A percentile compares a stretch with the other conserved stretches of the same genome.
Conservation (phyloP, 768 basidiomycete genomes). For the Termitomyces sp. region DNA sequence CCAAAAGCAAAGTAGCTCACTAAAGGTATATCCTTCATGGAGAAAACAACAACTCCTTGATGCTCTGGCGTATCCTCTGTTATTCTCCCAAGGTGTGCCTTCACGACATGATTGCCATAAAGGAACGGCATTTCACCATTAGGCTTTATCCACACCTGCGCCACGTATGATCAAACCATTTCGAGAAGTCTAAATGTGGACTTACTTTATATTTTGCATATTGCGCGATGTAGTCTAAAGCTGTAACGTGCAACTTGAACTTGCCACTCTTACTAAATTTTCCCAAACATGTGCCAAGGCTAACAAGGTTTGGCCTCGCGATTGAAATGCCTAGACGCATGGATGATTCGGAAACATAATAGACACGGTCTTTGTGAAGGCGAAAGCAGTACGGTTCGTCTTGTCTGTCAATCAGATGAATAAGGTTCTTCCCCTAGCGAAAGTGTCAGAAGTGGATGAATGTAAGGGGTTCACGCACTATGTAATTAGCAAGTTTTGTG, state of each 20-base stretch:
- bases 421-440: slow-evolving; percentile 86
- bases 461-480: slow-evolving; percentile 44
- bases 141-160: slow-evolving; percentile 96
- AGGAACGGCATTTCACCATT: slow-evolving; percentile 99
- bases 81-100: slow-evolving; percentile 97
- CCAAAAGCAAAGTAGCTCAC: slow-evolving; percentile 36
- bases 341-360: slow-evolving; percentile 91
- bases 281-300: slow-evolving; percentile 93
- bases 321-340: slow-evolving; percentile 92
- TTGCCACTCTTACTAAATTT: slow-evolving; percentile 97
- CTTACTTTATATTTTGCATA: slow-evolving; percentile 96
- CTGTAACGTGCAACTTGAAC: slow-evolving; percentile 94
- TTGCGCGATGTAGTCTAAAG: slow-evolving; percentile 88
- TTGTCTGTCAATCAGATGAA: slow-evolving; percentile 90
- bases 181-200: background rate
- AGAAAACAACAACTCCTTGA: slow-evolving; percentile 95
- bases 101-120: slow-evolving; percentile 97
- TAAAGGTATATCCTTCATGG: slow-evolving; percentile 91
- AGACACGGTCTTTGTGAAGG: slow-evolving; percentile 90
- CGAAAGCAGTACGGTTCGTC: slow-evolving; percentile 97
- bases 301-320: slow-evolving; percentile 87
- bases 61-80: slow-evolving; percentile 99
- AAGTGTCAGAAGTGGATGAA: background rate
- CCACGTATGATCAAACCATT: background rate
- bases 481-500: slow-evolving; percentile 95